Base-by-base conservation (phyloP, 139 green algal species). In the Asterochloris sp. region DNA sequence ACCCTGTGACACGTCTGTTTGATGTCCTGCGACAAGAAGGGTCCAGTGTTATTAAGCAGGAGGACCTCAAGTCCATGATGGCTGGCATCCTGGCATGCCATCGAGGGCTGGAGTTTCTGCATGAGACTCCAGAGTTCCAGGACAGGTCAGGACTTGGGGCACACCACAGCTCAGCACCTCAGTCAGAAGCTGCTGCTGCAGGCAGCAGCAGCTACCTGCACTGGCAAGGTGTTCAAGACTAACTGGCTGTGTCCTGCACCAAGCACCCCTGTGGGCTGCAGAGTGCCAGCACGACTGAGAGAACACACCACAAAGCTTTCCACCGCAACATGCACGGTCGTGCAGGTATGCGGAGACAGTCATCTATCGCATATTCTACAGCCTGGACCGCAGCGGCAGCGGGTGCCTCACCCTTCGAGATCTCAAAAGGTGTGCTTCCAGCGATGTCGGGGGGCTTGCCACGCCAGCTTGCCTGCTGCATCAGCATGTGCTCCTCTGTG, bases 311-410 rank as follows among this genome's bases (percentile, higher is more conserved):
- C 8, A 4, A 1, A 26, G 21, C 19, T 71, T 71, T 71, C 66
- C 66, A 71, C 21, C 19, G 19, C 19, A 26, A 8, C 66, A 71
- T 21, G 19, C 66, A 71, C 21, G 4, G 21, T 24, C 21, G 66
- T 76, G 73, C 86, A 88, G 92, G 38, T 99, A 99, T 84, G 91
- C 94, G 10, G 97, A 99, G 88, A 99, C 97, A 16, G 96, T 99
- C 21, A 96, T 98, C 73, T 95, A 98, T 88, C 89, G 97, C 66
- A 99, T 99, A 68, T 98, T 99, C 85, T 99, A 99, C 89, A 81
- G 84, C 69, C 85, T 98, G 66, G 97, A 99, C 87, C 90, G 89
- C 63, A 91, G 83, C 11, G 91, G 94, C 78, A 93, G 85, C 69
- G 95, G 96, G 14, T 80, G 87, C 26, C 92, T 99, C 69, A 91